phyloP scores from a whole-genome alignment of 352 stramenopile genomes.

The Phytophthora boehmeriae region DNA sequence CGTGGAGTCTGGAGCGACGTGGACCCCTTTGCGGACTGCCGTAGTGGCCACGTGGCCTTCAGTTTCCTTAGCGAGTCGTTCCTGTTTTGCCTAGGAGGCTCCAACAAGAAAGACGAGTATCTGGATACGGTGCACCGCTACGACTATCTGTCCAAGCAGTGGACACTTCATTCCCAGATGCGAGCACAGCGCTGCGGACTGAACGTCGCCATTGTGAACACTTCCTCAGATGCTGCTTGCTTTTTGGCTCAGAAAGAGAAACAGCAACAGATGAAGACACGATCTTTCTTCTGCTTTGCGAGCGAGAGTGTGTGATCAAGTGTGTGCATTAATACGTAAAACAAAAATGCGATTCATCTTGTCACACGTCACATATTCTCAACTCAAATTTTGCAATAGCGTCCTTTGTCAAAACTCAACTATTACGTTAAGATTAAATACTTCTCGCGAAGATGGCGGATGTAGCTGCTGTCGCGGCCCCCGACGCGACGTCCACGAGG shows the following conservation, averaged over 20 bases:
- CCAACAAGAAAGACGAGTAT: conserved; percentile 82
- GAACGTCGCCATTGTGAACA: conserved; percentile 59
- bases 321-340: conserved; percentile 2
- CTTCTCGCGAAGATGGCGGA: conserved; percentile 10
- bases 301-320: conserved; percentile 11
- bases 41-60: conserved; percentile 68
- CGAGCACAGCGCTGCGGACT: conserved; percentile 63
- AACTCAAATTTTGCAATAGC: too few relatives aligned
- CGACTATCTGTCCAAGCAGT: conserved; percentile 66
- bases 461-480: background rate
- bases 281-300: background rate
- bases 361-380: background rate
- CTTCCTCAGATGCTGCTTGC: conserved; percentile 42
- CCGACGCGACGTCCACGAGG: conserved; percentile 7
- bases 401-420: too few relatives aligned
- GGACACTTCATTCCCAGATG: conserved; percentile 68
- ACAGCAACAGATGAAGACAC: conserved; percentile 18
- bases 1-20: conserved; percentile 54
- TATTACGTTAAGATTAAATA: too few relatives aligned
- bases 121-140: conserved; percentile 70
- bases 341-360: background rate
- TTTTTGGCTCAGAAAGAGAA: conserved; percentile 40
- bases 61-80: conserved; percentile 69
- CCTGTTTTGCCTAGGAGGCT: conserved; percentile 73
- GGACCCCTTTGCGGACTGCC: conserved; percentile 61